phyloP scores from a whole-genome alignment of 164 flowering plant species.

The Houttuynia cordata region DNA sequence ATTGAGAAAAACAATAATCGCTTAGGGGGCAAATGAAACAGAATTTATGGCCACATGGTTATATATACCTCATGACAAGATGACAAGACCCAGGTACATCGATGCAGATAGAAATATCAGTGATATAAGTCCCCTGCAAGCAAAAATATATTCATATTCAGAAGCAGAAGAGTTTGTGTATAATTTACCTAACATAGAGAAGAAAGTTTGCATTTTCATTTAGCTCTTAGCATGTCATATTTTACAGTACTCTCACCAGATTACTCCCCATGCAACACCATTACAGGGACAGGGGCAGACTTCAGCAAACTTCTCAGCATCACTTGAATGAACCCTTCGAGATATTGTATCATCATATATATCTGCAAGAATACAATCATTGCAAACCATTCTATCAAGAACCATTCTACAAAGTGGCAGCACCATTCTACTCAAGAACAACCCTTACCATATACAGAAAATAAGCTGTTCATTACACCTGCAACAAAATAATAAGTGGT shows the following conservation, averaged over 20 bases:
- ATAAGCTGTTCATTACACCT: conserved; percentile 95
- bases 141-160: neutral
- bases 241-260: conserved; percentile 43
- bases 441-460: conserved; percentile 67
- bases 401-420: neutral
- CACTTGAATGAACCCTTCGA: conserved; percentile 74
- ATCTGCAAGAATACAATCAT: conserved; percentile 31
- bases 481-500: conserved; percentile 7
- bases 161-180: neutral
- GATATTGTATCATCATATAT: conserved; percentile 89
- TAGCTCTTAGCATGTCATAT: neutral
- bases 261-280: conserved; percentile 80
- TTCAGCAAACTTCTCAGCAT: conserved; percentile 94
- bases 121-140: conserved; percentile 75
- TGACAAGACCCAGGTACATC: conserved; percentile 81
- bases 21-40: neutral
- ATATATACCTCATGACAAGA: conserved; percentile 59
- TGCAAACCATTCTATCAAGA: neutral
- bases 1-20: too few species aligned
- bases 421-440: neutral
- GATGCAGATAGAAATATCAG: conserved; percentile 61
- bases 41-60: neutral
- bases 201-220: neutral
- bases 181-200: neutral
- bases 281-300: conserved; percentile 79